Base-by-base conservation (phyloP, 2,329 filamentous ascomycete species). In the Xylaria sp. region DNA sequence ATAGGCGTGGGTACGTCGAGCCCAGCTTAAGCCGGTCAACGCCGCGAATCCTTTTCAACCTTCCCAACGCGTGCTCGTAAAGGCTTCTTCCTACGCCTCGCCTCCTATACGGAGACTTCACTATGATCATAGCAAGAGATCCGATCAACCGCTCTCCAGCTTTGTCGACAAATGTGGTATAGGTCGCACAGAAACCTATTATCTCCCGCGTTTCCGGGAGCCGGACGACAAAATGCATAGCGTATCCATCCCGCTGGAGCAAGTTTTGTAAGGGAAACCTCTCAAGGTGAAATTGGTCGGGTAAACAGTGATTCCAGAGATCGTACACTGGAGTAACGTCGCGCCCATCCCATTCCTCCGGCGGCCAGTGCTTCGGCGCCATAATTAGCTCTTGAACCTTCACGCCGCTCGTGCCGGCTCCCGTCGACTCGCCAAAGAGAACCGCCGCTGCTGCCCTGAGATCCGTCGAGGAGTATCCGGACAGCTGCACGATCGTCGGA, bases 121-220 rank as follows among this genome's bases (percentile, higher is more conserved):
- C 87, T 39, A 89, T 76, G 32, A 90, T 76, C 12, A 83, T 77
- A 12, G 86, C 86, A 36, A 90, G 74, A 3, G 86, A 89, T 9
- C 86, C 87, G 55, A 89, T 81, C 46, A 88, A 78, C 39, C 81
- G 81, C 69, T 87, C 84, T 23, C 81, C 83, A 45, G 81, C 83
- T 69, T 83, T 83, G 70, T 87, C 84, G 53, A 84, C 82, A 75
- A 86, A 89, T 4, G 85, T 87, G 34, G 86, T 85, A 73, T 86
- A 89, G 9, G 87, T 89, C 10, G 87, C 86, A 72, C 87, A 89
- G 69, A 89, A 89, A 0, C 87, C 87, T 43, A 89, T 74, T 28
- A 86, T 72, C 41, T 81, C 79, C 8, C 76, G 76, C 3, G 76
- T 81, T 12, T 75, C 76, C 1, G 83, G 81, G n/a, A 85, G 81